Conservation (phyloP, 345 rosid species). For the Eucalyptus pauciflora region DNA sequence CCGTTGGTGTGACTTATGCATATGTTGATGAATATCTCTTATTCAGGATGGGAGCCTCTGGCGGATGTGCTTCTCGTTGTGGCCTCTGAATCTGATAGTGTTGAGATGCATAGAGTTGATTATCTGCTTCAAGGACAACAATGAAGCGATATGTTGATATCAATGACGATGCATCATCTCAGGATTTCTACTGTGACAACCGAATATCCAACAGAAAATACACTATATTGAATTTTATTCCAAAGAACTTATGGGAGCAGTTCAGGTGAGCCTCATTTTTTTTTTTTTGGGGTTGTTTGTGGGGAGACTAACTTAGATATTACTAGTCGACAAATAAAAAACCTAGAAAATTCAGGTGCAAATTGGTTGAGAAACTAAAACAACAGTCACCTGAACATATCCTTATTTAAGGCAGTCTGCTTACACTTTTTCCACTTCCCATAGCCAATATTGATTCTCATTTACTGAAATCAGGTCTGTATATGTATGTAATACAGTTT, state of each 20-base stretch:
- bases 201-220: constrained; percentile 88
- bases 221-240: constrained; percentile 77
- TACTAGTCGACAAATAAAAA: neutral
- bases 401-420: neutral
- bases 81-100: neutral
- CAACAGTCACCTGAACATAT: neutral
- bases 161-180: constrained; percentile 67
- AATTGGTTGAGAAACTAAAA: neutral
- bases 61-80: neutral
- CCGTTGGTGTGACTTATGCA: neutral
- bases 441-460: neutral
- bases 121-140: constrained; percentile 8
- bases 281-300: neutral
- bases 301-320: neutral
- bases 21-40: neutral
- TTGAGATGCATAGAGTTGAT: neutral
- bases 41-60: neutral
- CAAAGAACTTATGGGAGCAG: constrained; percentile 91
- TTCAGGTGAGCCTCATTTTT: constrained; percentile 42
- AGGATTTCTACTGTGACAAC: constrained; percentile 68
- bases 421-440: neutral
- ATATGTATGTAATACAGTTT: neutral
- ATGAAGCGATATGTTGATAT: constrained; percentile 93
- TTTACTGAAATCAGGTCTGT: neutral
- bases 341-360: neutral